Percentiles rank a stretch among this genome's conserved stretches.
These are phyloP conservation scores for Musa balbisiana DNA, from an alignment of 202 grass and related monocot genomes.

Conservation along the genomic window DNA sequence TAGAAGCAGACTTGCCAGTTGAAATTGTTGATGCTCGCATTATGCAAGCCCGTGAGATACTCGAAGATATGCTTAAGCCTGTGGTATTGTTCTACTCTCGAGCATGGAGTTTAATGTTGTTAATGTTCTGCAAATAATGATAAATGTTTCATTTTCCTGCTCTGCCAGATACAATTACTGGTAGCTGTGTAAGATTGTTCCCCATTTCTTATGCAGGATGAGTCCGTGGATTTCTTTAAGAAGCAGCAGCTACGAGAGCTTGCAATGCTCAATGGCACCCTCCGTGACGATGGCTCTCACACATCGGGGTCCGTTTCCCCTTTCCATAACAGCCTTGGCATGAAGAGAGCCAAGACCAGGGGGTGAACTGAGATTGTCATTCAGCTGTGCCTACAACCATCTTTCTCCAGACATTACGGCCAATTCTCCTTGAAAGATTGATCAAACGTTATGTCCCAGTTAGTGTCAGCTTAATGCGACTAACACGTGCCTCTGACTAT, in stretches of 20 bases:
- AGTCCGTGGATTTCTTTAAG: constrained; percentile 96
- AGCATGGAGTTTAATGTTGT: background rate
- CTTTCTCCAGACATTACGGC: background rate
- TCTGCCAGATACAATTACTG: background rate
- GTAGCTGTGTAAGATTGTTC: background rate
- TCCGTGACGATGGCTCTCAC: constrained; percentile 89
- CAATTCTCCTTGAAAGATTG: background rate
- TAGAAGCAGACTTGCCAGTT: constrained; percentile 86
- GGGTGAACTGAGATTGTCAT: constrained; percentile 33
- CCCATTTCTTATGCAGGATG: constrained; percentile 42
- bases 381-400: background rate
- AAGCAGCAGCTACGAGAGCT: constrained; percentile 97
- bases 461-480: background rate
- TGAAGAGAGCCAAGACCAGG: constrained; percentile 99
- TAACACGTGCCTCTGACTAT: background rate
- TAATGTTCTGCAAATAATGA: background rate
- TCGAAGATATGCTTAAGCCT: constrained; percentile 89
- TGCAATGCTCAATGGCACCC: constrained; percentile 87
- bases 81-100: constrained; percentile 44
- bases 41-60: constrained; percentile 75
- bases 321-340: constrained; percentile 86
- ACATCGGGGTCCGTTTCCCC: constrained; percentile 86
- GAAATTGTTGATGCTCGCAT: constrained; percentile 90
- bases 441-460: background rate
- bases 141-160: background rate